Evolutionary conservation across 2,329 filamentous ascomycete species (phyloP), one percentile per base, ranked within the genome.

Genomic region (Botrytis medusae): DNA sequence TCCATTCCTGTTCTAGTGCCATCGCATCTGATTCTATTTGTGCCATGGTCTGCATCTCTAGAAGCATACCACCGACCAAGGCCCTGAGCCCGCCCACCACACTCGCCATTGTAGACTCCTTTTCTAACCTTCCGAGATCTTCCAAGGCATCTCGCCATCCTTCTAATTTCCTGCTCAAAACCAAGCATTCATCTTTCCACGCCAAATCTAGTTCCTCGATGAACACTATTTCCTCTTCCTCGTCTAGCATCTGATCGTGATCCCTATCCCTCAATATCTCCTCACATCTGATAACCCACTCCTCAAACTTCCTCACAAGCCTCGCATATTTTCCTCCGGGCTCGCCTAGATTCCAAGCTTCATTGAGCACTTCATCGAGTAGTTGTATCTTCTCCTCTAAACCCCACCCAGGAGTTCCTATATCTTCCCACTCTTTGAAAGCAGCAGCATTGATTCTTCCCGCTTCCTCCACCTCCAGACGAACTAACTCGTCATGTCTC

Each of bases 1-100:
- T 87, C 88, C 90, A 91, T 60, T 83, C 84, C 72, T 85, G 84
- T 81, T 92, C 90, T 62, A 85, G 83, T 64, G 81, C 82, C 70
- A 89, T 81, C 7, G 88, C 86, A 77, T 89, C 88, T 64, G 82
- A 82, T 81, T 91, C 89, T 72, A 92, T 87, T 77, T 86, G 84
- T 72, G 85, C 85, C 90, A 92, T 92, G 74, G 86, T 74, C n/a
- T 81, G 81, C 75, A 92, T 82, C 82, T 92, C 90, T n/a, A 83
- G 83, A 62, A 90, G 80, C 89, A 92, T 92, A 51, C 86, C 87
- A 65, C 82, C 79, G 20, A 91, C 84, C 62, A 92, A 80, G 25
- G 77, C 78, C 34, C 83, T 80, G 72, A 85, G 88, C 3, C 83
- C 85, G 10, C 80, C 81, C 57, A 91, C 79, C 76, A 89, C 84